Evolutionary conservation across 2,329 filamentous ascomycete species (phyloP), one percentile per base, ranked within the genome.

Genomic region (Sphaerulina vaccinii): DNA sequence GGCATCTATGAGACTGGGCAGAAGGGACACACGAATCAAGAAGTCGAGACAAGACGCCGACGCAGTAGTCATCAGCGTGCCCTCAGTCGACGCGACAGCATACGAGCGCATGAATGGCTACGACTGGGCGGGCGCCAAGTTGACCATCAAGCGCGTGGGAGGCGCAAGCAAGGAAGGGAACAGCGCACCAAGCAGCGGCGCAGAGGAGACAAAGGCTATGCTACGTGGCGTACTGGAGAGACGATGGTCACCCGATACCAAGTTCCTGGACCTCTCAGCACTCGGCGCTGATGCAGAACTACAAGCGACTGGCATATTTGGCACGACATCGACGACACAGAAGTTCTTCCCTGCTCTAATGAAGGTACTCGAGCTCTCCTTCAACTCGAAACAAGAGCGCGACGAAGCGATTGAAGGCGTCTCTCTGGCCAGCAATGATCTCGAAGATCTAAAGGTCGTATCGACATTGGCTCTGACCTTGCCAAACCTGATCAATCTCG

Each of bases 271-370:
- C 65, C 81, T 99, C 8, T 90, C 89, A n/a, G 77, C 80, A 1
- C 81, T 97, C 8, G 85, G 81, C 24, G 75, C 80, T 41, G 92
- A 97, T 63, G 73, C 82, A 1, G 81, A 85, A 52, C 79, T 97
- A 3, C 76, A 84, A 48, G 77, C 80, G 36, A 84, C 90, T 70
- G 88, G 88, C 32, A 87, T 92, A 64, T 90, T 95, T 67, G 80
- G 83, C 56, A 82, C 76, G 53, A 81, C 80, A 52, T 83, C 85
- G 3, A 85, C 84, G 1, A 84, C 87, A 39, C 81, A 87, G 57
- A 99, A 96, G 69, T 88, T 96, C 56, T 96, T 97, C 73, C 88
- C 88, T 46, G 92, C 88, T 1, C 78, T 97, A 56, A 95, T 97
- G 88, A 84, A 83, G 53, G 84, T 96, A 40, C 90, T 88, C 68